A percentile compares a stretch with the other conserved stretches of the same genome.
Evolutionary conservation across 1,284 basidiomycete genomes (phyloP).

Genomic region (Phellinidium pouzarii): DNA sequence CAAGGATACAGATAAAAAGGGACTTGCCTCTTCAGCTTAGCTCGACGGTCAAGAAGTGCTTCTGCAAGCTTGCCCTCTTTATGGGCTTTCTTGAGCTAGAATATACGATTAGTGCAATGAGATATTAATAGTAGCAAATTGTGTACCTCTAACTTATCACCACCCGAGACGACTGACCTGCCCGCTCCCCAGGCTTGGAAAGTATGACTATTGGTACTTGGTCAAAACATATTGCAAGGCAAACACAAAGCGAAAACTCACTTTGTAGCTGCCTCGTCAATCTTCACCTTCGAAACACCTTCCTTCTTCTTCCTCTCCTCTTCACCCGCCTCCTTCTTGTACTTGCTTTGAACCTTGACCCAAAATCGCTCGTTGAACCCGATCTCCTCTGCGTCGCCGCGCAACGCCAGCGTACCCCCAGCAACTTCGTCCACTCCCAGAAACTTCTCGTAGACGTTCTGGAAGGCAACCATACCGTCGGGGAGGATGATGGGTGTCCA

Average conservation of each 20-base stretch:
- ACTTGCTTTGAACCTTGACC: conserved; percentile 88
- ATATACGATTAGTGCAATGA: conserved; percentile 14
- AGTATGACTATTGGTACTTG: conserved; percentile 44
- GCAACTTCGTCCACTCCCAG: conserved; percentile 77
- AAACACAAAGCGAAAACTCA: conserved; percentile 36
- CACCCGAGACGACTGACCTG: conserved; percentile 60
- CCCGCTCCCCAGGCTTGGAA: conserved; percentile 89
- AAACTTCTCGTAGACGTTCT: conserved; percentile 82
- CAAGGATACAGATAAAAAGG: background rate
- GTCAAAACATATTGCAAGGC: conserved; percentile 5
- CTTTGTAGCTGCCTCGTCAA: conserved; percentile 69
- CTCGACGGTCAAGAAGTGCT: conserved; percentile 79
- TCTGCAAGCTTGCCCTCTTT: conserved; percentile 88
- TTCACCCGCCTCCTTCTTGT: conserved; percentile 79
- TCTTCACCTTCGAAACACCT: conserved; percentile 31
- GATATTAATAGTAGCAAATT: conserved; percentile 4
- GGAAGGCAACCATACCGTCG: conserved; percentile 76
- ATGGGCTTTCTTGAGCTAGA: conserved; percentile 74
- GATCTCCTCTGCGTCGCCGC: conserved; percentile 77
- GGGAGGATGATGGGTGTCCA: conserved; percentile 74
- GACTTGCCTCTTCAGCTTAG: conserved; percentile 85
- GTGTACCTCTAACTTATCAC: conserved; percentile 65
- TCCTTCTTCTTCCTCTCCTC: conserved; percentile 75
- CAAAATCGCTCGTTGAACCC: conserved; percentile 79
- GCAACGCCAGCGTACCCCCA: conserved; percentile 67